Conservation (phyloP, 345 rosid species). For the Reutealis trisperma region DNA sequence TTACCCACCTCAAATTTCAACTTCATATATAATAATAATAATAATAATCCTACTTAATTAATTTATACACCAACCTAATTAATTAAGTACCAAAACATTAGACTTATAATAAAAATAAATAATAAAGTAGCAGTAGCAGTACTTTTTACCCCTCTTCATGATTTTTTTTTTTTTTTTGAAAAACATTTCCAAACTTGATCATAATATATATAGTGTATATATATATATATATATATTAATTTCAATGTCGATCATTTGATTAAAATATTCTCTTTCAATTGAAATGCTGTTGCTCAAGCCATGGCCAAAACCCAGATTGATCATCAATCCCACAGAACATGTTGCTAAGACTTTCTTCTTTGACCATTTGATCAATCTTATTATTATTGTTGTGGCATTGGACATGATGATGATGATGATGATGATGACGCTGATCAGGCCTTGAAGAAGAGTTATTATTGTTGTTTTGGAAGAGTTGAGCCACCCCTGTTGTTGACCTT, state of each 20-base stretch:
- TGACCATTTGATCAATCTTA: constrained; percentile 59
- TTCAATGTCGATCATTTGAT: neutral
- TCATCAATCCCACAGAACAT: constrained; percentile 93
- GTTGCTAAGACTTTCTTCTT: constrained; percentile 84
- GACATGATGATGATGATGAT: constrained; percentile 16
- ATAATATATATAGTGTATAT: too few relatives aligned
- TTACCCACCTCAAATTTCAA: constrained; percentile 14
- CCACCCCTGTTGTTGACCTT: constrained; percentile 32
- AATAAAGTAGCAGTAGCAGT: too few relatives aligned
- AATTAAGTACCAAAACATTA: constrained; percentile 26
- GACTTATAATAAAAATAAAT: neutral
- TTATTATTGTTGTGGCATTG: constrained; percentile 37
- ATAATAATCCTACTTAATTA: constrained; percentile 9
- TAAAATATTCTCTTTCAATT: constrained; percentile 33
- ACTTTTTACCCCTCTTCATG: constrained; percentile 2
- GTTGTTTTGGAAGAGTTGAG: constrained; percentile 57
- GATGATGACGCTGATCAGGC: constrained; percentile 6
- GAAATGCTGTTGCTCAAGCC: constrained; percentile 89
- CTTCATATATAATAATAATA: constrained; percentile 9
- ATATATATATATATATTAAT: neutral
- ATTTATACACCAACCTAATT: constrained; percentile 35
- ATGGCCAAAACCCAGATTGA: constrained; percentile 93
- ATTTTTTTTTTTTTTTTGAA: neutral
- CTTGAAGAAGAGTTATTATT: constrained; percentile 10
- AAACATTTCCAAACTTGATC: neutral